These are phyloP conservation scores for Sporothrix humicola DNA, from an alignment of 2,329 filamentous ascomycete species.

Conservation along the genomic window DNA sequence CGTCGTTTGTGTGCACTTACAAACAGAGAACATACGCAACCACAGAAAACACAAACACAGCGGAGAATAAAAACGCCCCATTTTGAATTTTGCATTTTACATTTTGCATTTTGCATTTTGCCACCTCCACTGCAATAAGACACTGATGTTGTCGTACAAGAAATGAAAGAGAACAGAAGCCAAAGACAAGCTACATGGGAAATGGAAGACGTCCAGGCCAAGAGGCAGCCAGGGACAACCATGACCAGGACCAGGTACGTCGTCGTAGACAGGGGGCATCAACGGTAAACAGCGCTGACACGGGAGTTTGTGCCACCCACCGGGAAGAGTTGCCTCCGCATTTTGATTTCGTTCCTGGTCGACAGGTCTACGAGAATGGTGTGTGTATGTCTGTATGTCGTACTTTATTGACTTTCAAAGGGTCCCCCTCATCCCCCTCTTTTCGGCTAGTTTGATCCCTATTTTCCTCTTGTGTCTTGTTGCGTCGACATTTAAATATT, in stretches of 20 bases:
- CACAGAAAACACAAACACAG: background rate
- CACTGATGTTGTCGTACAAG: background rate
- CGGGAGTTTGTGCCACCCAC: constrained; percentile 19
- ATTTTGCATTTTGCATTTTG: background rate
- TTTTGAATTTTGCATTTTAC: too few relatives aligned
- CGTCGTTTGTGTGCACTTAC: constrained; percentile 11
- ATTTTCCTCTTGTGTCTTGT: background rate
- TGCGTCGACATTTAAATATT: background rate
- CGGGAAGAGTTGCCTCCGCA: constrained; percentile 32
- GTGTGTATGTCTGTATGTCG: background rate
- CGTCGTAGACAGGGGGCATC: background rate
- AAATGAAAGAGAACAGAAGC: background rate
- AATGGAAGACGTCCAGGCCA: background rate
- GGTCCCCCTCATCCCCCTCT: background rate
- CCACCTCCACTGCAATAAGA: constrained; percentile 13
- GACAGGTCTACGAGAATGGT: too few relatives aligned
- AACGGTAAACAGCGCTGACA: constrained; percentile 7
- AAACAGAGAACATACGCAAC: background rate
- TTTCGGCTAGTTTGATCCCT: constrained; percentile 7
- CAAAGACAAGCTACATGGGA: background rate
- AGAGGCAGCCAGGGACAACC: background rate
- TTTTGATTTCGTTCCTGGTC: background rate
- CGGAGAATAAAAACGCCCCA: background rate
- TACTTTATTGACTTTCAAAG: background rate
- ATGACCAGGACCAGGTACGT: background rate